Conservation (phyloP, 2,329 filamentous ascomycete genomes). For the Lasiodiplodia sp. region DNA sequence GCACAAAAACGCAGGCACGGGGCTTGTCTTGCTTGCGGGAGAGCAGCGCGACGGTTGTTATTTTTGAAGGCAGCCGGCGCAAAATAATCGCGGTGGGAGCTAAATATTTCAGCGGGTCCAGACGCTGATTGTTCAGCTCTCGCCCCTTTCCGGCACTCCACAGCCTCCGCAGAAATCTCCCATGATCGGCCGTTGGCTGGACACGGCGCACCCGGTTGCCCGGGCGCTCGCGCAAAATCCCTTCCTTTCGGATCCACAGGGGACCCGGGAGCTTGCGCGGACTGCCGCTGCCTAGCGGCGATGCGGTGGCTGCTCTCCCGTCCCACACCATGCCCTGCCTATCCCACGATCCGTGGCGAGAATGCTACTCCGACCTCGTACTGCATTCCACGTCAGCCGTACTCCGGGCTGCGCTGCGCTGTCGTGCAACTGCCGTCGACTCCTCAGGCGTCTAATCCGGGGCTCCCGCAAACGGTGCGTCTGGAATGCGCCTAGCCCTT, state of each 20-base stretch:
- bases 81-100: constrained; percentile 17
- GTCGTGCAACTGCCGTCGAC: not conserved
- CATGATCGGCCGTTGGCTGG: constrained; percentile 16
- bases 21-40: not conserved
- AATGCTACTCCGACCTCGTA: not conserved
- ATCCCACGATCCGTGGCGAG: not conserved
- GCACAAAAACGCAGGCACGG: not conserved
- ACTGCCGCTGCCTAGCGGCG: constrained; percentile 12
- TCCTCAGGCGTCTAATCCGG: not conserved
- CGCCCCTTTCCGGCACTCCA: constrained; percentile 24
- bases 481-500: constrained; percentile 7
- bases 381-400: constrained; percentile 9
- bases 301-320: constrained; percentile 10
- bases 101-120: constrained; percentile 24
- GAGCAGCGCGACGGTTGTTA: not conserved
- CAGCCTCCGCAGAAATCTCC: constrained; percentile 20
- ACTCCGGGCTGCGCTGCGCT: not conserved
- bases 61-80: constrained; percentile 12
- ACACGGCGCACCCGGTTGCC: constrained; percentile 16
- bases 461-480: constrained; percentile 11
- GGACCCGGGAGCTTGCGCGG: constrained; percentile 22
- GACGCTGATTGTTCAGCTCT: constrained; percentile 5
- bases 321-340: not conserved
- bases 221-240: constrained; percentile 2
- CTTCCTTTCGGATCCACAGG: constrained; percentile 17